Base-by-base conservation (phyloP, 2,329 filamentous ascomycete species). In the Penicillium sp. region DNA sequence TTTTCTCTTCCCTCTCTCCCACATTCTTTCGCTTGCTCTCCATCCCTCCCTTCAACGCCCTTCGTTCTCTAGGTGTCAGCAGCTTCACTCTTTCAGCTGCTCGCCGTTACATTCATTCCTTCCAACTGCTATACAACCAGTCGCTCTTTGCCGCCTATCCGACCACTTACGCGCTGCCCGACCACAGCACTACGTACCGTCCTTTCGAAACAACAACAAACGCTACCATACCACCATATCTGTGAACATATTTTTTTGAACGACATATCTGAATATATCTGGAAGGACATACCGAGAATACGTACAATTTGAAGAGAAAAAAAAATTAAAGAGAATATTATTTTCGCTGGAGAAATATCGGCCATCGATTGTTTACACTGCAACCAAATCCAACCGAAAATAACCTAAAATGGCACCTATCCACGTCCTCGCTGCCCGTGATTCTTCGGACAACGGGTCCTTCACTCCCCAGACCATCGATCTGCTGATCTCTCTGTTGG, bases 401-500 rank as follows among this genome's bases (percentile, higher is more conserved):
- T 16, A 16, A 43, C 14, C n/a, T 23, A 48, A 40, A 35, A 59
- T 78, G 71, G 74, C 74, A 59, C 62, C 70, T 46, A 63, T 81
- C 61, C 72, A 68, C 55, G 65, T 69, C 55, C 67, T 87, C 62
- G 76, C 81, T 64, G 72, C 75, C 67, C 82, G 84, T 62, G 75
- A 79, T 68, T 67, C 74, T 61, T 65, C 68, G 56, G 63, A 65
- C 60, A 65, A 73, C 64, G 75, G 74, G 59, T 77, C 80, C 62
- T 76, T 88, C 64, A 83, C 79, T 60, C 75, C 76, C 38, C 81
- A 82, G 47, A 85, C 89, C 77, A 80, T 92, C 71, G 86, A 90
- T 68, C 83, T 96, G 45, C 78, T 96, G 70, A 88, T 96, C 65
- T 82, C 84, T 58, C 82, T 97, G 55, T 80, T 97, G 64, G 86